Conservation (phyloP, 1,284 basidiomycete genomes). For the Sporisorium sorghi region DNA sequence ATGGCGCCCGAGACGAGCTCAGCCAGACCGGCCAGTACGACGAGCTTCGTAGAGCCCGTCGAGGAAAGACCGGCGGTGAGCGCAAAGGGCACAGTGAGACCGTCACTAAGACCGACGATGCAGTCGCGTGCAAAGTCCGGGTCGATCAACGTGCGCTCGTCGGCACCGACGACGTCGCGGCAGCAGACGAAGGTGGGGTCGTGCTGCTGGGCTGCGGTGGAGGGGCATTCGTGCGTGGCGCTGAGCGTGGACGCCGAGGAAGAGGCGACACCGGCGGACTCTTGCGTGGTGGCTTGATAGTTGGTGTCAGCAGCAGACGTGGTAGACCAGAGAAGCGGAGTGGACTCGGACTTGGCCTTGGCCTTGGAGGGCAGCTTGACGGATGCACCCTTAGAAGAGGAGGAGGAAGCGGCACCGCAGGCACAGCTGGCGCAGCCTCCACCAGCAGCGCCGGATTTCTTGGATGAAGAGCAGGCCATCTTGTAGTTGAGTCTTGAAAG, state of each 20-base stretch:
- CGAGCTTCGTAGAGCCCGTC: constrained; percentile 85
- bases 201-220: constrained; percentile 21
- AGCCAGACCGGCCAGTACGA: constrained; percentile 89
- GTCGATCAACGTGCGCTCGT: constrained; percentile 80
- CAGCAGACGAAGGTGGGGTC: constrained; percentile 74
- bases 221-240: constrained; percentile 31
- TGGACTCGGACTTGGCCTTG: constrained; percentile 32
- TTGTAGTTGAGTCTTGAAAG: background rate
- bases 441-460: constrained; percentile 11
- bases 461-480: constrained; percentile 46
- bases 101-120: constrained; percentile 93
- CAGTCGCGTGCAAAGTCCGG: constrained; percentile 84
- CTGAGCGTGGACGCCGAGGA: constrained; percentile 40
- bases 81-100: constrained; percentile 78
- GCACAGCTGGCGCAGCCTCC: constrained; percentile 42
- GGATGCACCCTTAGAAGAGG: constrained; percentile 18
- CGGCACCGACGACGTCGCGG: constrained; percentile 80
- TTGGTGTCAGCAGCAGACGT: constrained; percentile 11
- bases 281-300: constrained; percentile 29
- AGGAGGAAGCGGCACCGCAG: constrained; percentile 18
- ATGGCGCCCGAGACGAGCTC: constrained; percentile 75
- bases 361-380: constrained; percentile 39
- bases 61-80: constrained; percentile 83
- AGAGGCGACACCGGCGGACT: constrained; percentile 17
- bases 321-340: constrained; percentile 49